Conservation (phyloP, 2,329 filamentous ascomycete genomes). For the Aureobasidium mangrovei region DNA sequence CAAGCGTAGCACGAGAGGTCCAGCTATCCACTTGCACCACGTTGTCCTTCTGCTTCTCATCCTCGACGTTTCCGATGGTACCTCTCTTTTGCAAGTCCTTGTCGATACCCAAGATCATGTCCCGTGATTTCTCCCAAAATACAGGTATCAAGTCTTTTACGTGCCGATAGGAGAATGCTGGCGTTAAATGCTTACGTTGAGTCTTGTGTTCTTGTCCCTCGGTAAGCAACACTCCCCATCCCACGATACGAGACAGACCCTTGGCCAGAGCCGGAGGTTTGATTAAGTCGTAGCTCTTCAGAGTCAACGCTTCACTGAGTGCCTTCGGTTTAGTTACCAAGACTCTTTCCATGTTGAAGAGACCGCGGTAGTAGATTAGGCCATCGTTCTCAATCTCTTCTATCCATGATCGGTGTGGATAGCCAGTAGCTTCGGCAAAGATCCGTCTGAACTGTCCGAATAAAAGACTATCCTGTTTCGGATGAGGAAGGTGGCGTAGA, state of each 20-base stretch:
- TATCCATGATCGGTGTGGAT: conserved; percentile 6
- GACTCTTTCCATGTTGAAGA: conserved; percentile 32
- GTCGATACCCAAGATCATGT: conserved; percentile 28
- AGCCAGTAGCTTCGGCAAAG: conserved; percentile 28
- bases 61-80: conserved; percentile 16
- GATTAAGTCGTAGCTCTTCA: conserved; percentile 46
- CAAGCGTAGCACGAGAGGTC: conserved; percentile 45
- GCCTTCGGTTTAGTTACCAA: conserved; percentile 33
- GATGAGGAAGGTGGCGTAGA: conserved; percentile 31
- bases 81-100: conserved; percentile 21
- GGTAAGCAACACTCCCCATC: conserved; percentile 42
- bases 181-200: conserved; percentile 64
- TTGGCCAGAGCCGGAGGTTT: conserved; percentile 36
- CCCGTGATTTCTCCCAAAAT: conserved; percentile 67
- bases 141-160: conserved; percentile 75
- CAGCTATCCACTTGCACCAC: conserved; percentile 37
- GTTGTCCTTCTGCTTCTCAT: conserved; percentile 22
- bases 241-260: conserved; percentile 41
- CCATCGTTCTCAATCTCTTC: conserved; percentile 19
- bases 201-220: conserved; percentile 44
- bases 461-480: conserved; percentile 23
- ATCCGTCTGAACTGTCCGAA: conserved; percentile 31
- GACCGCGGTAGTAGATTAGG: conserved; percentile 31
- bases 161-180: conserved; percentile 78
- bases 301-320: conserved; percentile 44